Base-by-base conservation (phyloP, 2,329 filamentous ascomycete species). In the Podosphaera xanthii region DNA sequence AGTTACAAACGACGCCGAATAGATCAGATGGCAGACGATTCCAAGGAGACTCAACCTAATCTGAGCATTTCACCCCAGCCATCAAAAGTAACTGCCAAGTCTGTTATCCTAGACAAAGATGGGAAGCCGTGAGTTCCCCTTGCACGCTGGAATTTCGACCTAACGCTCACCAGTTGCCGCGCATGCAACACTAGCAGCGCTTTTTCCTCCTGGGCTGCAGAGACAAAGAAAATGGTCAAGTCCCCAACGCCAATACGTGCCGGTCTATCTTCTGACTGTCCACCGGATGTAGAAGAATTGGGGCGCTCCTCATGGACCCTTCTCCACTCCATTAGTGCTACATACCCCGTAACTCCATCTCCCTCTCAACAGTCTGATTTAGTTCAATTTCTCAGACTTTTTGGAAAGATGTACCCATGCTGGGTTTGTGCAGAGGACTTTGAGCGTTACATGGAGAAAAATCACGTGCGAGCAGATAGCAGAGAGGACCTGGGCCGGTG, bases 371-470 rank as follows among this genome's bases (percentile, higher is more conserved):
- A 96, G 69, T 73, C 74, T 36, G 85, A 96, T 65, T 84, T 94
- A 65, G 76, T 76, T 59, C 77, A 80, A 58, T 97, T 98, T 72
- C 77, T 98, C 65, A 73, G 75, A 33, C 76, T 89, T 1, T 94
- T 98, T 70, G 83, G 86, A 34, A 85, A 84, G 64, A 72, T 97
- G 30, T 98, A 98, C 69, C 92, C 92, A 3, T 98, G 92, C 75
- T 95, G 90, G 88, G 80, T 86, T 2, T 98, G 92, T 71, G 92
- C 90, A 40, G 85, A 91, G 61, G 91, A 97, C 69, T 96, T 98
- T 70, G 84, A 84, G 70, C 70, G 70, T 0, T 97, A 91, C 77
- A 83, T 97, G 74, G 76, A 75, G 62, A 77, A 78, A 63, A 71
- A 72, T 62, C 79, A 80, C 68, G 82, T 91, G 46, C 70, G 71